Percentiles rank a stretch among this genome's conserved stretches.
Conservation (phyloP, 768 basidiomycete species). For the Rossbeevera mucosa region DNA sequence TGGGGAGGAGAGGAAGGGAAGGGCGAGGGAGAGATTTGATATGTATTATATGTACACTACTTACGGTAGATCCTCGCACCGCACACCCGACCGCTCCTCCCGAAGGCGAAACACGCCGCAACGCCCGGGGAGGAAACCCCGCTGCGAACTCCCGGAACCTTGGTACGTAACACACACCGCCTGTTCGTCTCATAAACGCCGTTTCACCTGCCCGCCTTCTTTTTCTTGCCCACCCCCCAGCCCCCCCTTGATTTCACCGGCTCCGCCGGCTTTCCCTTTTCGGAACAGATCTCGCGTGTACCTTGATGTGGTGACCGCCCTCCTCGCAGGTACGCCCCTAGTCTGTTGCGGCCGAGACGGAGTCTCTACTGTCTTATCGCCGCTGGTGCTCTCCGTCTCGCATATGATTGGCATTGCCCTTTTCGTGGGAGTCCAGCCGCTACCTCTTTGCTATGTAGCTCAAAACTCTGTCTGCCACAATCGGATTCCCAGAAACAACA, state of each 20-base stretch:
- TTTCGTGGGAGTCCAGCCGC: conserved; percentile 5
- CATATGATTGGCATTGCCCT: conserved; percentile 18
- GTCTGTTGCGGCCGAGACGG: neutral
- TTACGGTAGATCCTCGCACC: neutral
- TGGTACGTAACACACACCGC: neutral
- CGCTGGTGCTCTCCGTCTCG: conserved; percentile 3
- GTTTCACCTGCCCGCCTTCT: neutral
- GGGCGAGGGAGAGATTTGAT: neutral
- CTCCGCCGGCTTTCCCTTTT: neutral
- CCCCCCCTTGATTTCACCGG: neutral
- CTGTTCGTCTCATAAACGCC: neutral
- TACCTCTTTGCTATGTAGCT: neutral
- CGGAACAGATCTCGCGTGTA: neutral
- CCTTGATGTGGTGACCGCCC: neutral
- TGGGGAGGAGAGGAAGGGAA: neutral
- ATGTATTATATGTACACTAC: no score
- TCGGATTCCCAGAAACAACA: neutral
- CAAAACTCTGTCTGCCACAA: neutral
- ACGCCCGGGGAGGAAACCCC: neutral
- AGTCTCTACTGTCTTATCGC: conserved; percentile 14
- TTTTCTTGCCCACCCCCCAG: neutral
- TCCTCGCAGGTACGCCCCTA: neutral
- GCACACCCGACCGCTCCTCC: neutral
- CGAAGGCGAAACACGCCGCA: neutral
- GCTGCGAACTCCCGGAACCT: neutral